phyloP scores from a whole-genome alignment of 2,329 filamentous ascomycete species.

The Trichoderma semiorbis region DNA sequence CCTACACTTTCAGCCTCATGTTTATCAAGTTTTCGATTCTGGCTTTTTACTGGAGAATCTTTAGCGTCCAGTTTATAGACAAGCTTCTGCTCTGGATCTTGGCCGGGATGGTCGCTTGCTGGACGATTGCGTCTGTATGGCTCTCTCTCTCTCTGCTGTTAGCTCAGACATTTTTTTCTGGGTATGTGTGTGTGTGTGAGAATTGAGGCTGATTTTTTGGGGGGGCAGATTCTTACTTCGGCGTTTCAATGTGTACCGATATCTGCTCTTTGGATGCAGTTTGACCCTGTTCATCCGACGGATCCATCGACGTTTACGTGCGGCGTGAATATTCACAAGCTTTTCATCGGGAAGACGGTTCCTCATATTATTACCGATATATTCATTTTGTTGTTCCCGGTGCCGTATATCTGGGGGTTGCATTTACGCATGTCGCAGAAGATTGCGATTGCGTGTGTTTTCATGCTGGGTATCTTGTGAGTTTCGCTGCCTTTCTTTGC shows the following conservation, averaged over 20 bases:
- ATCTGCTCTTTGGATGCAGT: conserved; percentile 21
- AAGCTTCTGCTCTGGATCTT: conserved; percentile 8
- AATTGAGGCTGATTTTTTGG: not conserved
- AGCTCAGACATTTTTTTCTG: not conserved
- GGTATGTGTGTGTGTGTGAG: not conserved
- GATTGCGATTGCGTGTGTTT: conserved; percentile 23
- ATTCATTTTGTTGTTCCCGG: conserved; percentile 25
- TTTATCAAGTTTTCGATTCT: conserved; percentile 21
- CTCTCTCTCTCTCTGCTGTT: no score
- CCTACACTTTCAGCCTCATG: conserved; percentile 15
- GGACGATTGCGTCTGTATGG: conserved; percentile 12
- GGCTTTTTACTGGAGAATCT: conserved; percentile 23
- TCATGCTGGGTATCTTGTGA: conserved; percentile 26
- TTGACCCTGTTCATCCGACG: conserved; percentile 16
- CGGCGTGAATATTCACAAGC: conserved; percentile 20
- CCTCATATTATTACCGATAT: conserved; percentile 27
- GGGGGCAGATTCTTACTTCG: conserved; percentile 3
- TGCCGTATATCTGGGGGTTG: conserved; percentile 26
- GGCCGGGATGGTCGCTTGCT: conserved; percentile 2
- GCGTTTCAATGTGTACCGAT: conserved; percentile 22
- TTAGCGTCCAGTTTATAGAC: conserved; percentile 6
- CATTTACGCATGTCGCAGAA: conserved; percentile 24
- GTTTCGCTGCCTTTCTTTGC: not conserved
- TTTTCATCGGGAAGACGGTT: conserved; percentile 27
- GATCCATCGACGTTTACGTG: conserved; percentile 14